phyloP scores from a whole-genome alignment of 2,329 filamentous ascomycete genomes.

The Seiridium unicorne region DNA sequence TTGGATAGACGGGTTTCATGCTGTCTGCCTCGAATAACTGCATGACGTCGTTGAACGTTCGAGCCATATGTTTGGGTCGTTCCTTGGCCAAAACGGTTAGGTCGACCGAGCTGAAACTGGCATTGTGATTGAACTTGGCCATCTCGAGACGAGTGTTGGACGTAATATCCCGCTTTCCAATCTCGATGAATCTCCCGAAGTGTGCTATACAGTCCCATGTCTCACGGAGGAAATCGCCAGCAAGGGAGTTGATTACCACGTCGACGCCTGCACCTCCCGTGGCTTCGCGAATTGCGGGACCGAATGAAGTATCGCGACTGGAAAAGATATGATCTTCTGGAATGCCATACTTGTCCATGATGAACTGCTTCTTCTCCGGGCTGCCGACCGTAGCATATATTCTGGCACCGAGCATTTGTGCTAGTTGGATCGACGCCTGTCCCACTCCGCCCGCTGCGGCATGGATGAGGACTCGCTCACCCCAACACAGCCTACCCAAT shows the following conservation, averaged over 20 bases:
- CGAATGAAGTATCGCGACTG: slow-evolving; percentile 7
- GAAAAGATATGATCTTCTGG: slow-evolving; percentile 5
- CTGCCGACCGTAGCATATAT: slow-evolving; percentile 8
- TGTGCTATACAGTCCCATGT: slow-evolving; percentile 28
- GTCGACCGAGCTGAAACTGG: slow-evolving; percentile 44
- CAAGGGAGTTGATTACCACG: slow-evolving; percentile 20
- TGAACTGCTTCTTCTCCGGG: slow-evolving; percentile 1
- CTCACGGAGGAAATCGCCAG: slow-evolving; percentile 24
- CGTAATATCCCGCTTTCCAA: slow-evolving; percentile 21
- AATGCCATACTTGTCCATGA: slow-evolving; percentile 5
- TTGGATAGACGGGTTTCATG: slow-evolving; percentile 27
- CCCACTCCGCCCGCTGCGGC: slow-evolving; percentile 8
- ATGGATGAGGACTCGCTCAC: slow-evolving; percentile 10
- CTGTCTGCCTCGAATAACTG: slow-evolving; percentile 22
- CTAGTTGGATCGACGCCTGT: slow-evolving; percentile 8
- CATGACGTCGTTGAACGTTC: slow-evolving; percentile 21
- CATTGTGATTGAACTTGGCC: slow-evolving; percentile 43
- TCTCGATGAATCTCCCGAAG: slow-evolving; percentile 28
- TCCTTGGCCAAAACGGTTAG: slow-evolving; percentile 37
- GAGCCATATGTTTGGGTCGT: slow-evolving; percentile 21
- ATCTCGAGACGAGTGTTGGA: slow-evolving; percentile 41
- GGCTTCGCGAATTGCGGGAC: not conserved
- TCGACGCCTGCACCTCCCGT: slow-evolving; percentile 7
- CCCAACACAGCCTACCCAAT: not conserved
- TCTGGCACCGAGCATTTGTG: slow-evolving; percentile 7